Base-by-base conservation (phyloP, 768 basidiomycete species). In the Boletales sp. region DNA sequence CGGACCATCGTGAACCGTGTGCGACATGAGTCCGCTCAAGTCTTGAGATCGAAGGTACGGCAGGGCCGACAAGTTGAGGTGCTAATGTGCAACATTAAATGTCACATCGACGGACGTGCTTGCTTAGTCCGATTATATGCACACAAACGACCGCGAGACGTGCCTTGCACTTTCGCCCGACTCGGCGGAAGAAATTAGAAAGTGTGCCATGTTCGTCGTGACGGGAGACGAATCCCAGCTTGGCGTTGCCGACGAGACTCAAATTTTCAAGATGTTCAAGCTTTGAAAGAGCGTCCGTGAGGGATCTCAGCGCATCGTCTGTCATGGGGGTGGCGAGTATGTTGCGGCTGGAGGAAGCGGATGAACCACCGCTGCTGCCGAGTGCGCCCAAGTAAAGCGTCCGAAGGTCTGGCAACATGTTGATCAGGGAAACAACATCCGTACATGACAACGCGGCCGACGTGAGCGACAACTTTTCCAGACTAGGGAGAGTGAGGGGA, bases 391-490 rank as follows among this genome's bases (percentile, higher is more conserved):
- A 56, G 5, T 75, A 70, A 4, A 88, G 69, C 0, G 70, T 79
- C 36, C 67, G 73, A 18, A 88, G 65, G 28, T 65, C 58, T 0
- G 72, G 71, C 4, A 81, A 64, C 9, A 58, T 51, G 0, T 67
- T 38, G 8, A 84, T 54, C 3, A 79, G 57, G 2, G 56, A 54
- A 11, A 79, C 42, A 2, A 84, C 56, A 31, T 80, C 77, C 9
- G 50, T 38, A 21, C 67, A 63, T 0, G 74, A 63, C 3, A 80
- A 65, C 4, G 60, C 60, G 0, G 82, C 83, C 5, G 83, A 83
- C 1, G 82, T 83, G 21, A 87, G 63, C 3, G 77, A 78, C n/a
- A 88, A 67, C 57, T 88, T 88, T 55, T 82, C 77, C 28, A 87
- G 64, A 5, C 58, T 39, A 35, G 58, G 44, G 3, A 47, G 8